Conservation (phyloP, 2,329 filamentous ascomycete genomes). For the Penicillium sp. region DNA sequence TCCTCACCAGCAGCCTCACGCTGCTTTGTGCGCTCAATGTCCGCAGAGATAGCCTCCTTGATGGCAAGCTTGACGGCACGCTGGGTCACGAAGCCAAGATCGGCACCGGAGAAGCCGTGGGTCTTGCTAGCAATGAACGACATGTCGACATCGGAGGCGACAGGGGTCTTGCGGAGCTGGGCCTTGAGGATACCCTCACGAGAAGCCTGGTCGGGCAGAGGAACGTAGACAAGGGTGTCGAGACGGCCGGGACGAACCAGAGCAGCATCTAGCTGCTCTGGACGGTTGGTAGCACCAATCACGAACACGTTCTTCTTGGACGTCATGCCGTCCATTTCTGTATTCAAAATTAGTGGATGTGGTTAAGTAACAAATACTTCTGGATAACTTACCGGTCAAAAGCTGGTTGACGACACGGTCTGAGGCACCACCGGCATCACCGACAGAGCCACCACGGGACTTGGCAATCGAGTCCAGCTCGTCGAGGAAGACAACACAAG, state of each 20-base stretch:
- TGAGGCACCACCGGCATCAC: constrained; percentile 95
- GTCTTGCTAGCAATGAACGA: constrained; percentile 93
- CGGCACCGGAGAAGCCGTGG: constrained; percentile 98
- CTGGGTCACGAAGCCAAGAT: constrained; percentile 98
- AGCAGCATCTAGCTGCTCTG: constrained; percentile 96
- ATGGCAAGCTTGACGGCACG: constrained; percentile 99
- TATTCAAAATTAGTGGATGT: constrained; percentile 42
- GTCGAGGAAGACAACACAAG: constrained; percentile 97
- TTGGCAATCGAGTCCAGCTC: constrained; percentile 99
- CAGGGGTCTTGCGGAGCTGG: constrained; percentile 96
- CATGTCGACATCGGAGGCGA: constrained; percentile 81
- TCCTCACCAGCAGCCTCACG: constrained; percentile 77
- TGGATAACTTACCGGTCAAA: constrained; percentile 70
- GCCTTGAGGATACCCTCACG: constrained; percentile 88
- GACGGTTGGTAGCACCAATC: constrained; percentile 97
- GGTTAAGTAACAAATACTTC: neutral
- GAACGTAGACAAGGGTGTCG: constrained; percentile 97
- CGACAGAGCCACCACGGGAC: constrained; percentile 93
- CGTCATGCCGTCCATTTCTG: constrained; percentile 99
- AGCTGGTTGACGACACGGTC: constrained; percentile 99
- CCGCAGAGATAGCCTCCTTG: constrained; percentile 86
- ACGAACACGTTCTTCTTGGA: constrained; percentile 99
- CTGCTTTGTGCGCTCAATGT: constrained; percentile 87
- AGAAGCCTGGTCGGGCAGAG: constrained; percentile 85
- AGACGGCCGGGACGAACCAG: constrained; percentile 98